A percentile compares a stretch with the other conserved stretches of the same genome.
phyloP scores from a whole-genome alignment of 2,329 filamentous ascomycete species.

The Pseudogymnoascus sp. region DNA sequence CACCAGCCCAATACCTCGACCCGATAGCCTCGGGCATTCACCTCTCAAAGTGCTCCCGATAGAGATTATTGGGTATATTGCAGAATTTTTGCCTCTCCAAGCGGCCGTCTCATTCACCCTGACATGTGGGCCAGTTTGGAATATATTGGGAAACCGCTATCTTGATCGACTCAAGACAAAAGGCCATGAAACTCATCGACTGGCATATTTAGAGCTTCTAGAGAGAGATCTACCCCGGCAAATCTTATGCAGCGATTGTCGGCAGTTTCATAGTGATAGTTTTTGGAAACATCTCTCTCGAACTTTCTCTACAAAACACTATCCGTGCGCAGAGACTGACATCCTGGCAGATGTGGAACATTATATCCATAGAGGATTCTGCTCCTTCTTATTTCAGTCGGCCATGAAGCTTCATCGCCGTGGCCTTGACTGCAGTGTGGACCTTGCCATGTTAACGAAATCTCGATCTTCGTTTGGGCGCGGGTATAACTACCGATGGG shows the following conservation, averaged over 20 bases:
- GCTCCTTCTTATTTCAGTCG: background rate
- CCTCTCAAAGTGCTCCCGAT: background rate
- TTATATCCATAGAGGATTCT: background rate
- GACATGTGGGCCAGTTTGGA: background rate
- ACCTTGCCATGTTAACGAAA: background rate
- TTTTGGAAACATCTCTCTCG: too few relatives aligned
- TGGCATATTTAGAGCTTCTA: background rate
- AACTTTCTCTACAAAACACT: background rate
- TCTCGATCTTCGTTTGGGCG: background rate
- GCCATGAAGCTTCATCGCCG: background rate
- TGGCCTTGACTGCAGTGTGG: background rate
- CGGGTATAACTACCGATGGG: background rate
- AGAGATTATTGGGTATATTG: background rate
- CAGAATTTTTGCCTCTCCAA: background rate
- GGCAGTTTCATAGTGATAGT: background rate
- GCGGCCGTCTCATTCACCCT: background rate
- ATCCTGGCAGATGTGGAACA: background rate
- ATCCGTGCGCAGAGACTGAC: background rate
- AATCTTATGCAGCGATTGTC: background rate
- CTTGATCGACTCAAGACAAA: background rate
- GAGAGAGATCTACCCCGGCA: background rate
- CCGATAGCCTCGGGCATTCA: background rate
- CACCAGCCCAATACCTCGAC: background rate
- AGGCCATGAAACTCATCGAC: background rate
- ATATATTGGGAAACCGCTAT: background rate